Evolutionary conservation across 2,329 filamentous ascomycete genomes (phyloP), one percentile per base, ranked within the genome.

Genomic region (Nectriaceae sp.): DNA sequence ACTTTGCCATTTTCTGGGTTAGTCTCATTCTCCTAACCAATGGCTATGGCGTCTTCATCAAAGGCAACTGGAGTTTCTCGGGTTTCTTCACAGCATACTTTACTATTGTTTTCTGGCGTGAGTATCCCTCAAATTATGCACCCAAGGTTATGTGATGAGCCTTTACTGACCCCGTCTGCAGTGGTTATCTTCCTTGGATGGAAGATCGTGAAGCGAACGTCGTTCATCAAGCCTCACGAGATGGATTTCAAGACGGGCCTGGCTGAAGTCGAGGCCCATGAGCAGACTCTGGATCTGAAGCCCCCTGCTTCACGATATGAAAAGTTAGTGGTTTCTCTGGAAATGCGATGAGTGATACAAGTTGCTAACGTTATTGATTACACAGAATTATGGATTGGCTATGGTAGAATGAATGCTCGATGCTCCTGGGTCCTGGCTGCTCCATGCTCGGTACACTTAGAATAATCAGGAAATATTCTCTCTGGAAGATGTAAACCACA

Each of bases 11-110:
- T 15, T 46, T 46, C 36, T 46, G 43, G 43, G 43, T 46, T 24
- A 35, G 36, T 19, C 21, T 46, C 13, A 35, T 46, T 16, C 43
- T 46, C 13, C 15, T 46, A 4, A 46, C 43, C 6, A 46, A 46
- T 22, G 43, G 43, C 8, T 46, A 40, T 20, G 43, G 43, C 35
- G 35, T 46, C 18, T 46, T 46, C 11, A 40, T 46, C 37, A 39
- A 46, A n/a, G 43, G 43, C n/a, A 16, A 46, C 20, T 46, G 43
- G 43, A 46, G 43, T 24, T 46, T 46, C 43, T 46, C 43, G 21
- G 43, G 24, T 15, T 46, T 46, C 24, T 46, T 46, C 19, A 46
- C 43, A 3, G 43, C 43, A 6, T 46, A 46, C n/a, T 46, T 46
- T 20, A 40, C 43, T 2, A 40, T 46, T 11, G 18, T 46, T 10